Evolutionary conservation across 2,329 filamentous ascomycete species (phyloP), one percentile per base, ranked within the genome.

Genomic region (Chrysosporium queenslandicum): DNA sequence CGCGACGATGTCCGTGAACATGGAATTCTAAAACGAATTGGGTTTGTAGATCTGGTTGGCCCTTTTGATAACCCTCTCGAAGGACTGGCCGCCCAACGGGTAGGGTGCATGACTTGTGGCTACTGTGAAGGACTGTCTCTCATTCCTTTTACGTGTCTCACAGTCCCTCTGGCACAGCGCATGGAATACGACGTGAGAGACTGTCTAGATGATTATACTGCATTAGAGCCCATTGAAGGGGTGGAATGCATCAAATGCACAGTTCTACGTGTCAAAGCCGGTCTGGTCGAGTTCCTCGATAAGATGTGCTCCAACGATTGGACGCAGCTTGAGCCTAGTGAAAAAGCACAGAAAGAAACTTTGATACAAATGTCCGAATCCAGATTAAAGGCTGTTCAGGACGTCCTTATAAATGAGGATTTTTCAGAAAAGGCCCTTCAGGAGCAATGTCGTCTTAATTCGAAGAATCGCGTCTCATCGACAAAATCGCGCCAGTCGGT

Each of bases 161-260:
- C 91, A 0, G 79, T 97, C 0, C 88, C 85, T 32, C 79, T 97
- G 1, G 87, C 86, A 0, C 71, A 76, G 4, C 76, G 77, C 45
- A 77, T 75, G 57, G 73, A 77, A 16, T 87, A 90, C 62, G 79
- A 88, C 55, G 71, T 97, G 0, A 81, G 82, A 53, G 83, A 92
- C 54, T 84, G 88, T 52, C 71, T 98, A 18, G 85, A 94, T 63
- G 82, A 88, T 20, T 95, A 91, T 64, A 92, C 87, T 25, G 79
- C 82, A 11, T 76, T 96, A 7, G 92, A 97, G 64, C 76, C 79
- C 1, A 95, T 98, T 53, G 82, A 88, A 59, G 88, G 87, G 0
- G 90, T 97, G 1, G 85, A 96, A 63, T 98, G 92, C 67, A 80
- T 83, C 14, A 94, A 91, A 61, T 98, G 92, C 68, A 95, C 91